Evolutionary conservation across 257 asterid species (phyloP).

Genomic region (Nicotiana knightiana): DNA sequence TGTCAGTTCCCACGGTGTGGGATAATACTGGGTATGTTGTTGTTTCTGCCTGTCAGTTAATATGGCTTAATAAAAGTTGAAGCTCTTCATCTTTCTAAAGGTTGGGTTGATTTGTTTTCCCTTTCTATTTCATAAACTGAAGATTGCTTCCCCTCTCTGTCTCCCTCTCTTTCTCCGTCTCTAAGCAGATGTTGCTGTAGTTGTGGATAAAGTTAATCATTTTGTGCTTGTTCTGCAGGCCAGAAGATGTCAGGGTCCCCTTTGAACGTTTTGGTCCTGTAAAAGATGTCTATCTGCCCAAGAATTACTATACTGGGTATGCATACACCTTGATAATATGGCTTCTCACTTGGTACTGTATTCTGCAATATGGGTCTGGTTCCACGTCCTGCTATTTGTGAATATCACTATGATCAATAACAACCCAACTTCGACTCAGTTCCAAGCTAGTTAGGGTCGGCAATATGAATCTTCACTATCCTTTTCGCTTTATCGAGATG

Average conservation of each 20-base stretch:
- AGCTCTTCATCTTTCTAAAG: background rate
- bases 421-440: background rate
- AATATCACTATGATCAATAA: background rate
- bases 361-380: background rate
- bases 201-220: background rate
- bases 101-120: background rate
- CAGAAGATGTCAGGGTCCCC: slow-evolving; percentile 78
- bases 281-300: slow-evolving; percentile 85
- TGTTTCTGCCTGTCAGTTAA: background rate
- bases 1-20: background rate
- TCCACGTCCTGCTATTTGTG: background rate
- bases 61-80: background rate
- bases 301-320: slow-evolving; percentile 81
- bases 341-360: background rate
- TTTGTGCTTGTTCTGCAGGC: slow-evolving; percentile 41
- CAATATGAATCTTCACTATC: background rate
- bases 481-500: background rate
- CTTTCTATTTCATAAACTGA: background rate
- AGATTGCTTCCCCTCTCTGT: background rate
- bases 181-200: background rate
- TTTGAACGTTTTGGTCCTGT: slow-evolving; percentile 87
- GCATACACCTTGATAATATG: slow-evolving; percentile 1
- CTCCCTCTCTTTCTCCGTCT: background rate
- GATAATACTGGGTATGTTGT: too few species aligned
- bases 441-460: background rate